Base-by-base conservation (phyloP, 345 rosid species). In the Excoecaria cochinchinensis region DNA sequence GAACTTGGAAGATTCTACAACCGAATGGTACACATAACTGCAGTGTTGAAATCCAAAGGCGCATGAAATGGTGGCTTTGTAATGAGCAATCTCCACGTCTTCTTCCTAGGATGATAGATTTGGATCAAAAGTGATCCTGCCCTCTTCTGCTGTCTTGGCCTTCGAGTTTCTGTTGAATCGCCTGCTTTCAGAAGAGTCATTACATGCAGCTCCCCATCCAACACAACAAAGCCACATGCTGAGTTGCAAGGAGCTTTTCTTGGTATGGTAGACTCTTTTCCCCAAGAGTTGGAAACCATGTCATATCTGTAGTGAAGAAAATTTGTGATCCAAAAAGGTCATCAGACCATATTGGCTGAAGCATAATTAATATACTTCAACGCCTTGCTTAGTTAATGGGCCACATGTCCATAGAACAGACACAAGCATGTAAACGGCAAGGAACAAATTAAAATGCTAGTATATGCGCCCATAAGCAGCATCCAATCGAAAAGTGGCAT, bases 121-220 rank as follows among this genome's bases (percentile, higher is more conserved):
- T 92, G 97, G 82, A 88, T 76, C 74, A 88, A 76, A 62, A 92
- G 78, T 8, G 86, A 52, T 52, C 90, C 92, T 59, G 73, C 87
- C 75, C 81, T 87, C 74, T 85, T 90, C 62, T 59, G 88, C 71
- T 81, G 85, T 57, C 89, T 77, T 40, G 83, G 67, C 63, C 86
- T 68, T 71, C 86, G 82, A 1, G 75, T 79, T 51, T 89, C 89
- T 52, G 84, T 79, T 74, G 78, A 77, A 66, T 86, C 88, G 47
- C 70, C 76, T 14, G 87, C 92, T 47, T 83, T 87, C 74, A 85
- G 48, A 51, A 77, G 74, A 57, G 86, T 78, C 91, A 91, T 83
- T 40, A 91, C 91, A 57, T 87, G 87, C 50, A 94, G 81, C 81
- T 94, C 97, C 72, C 86, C 92, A 24, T 85, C 81, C 80, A 94